Conservation (phyloP, 441 rosid species). For the Erodium chrysanthum region DNA sequence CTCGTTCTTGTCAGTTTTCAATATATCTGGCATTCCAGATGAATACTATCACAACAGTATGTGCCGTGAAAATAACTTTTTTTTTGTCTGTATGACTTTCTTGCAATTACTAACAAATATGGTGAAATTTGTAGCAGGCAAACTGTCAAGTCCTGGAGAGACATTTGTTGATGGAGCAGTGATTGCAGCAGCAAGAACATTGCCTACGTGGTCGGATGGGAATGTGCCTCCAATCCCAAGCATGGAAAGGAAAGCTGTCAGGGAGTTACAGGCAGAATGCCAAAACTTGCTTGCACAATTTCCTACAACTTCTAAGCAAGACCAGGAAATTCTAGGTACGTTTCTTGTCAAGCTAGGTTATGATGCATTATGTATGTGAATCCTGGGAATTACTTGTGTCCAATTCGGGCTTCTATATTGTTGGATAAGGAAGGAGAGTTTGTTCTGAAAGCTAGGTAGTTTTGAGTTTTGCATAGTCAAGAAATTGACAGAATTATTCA, state of each 20-base stretch:
- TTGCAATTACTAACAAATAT: background rate
- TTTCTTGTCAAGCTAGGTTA: background rate
- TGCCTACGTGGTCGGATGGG: slow-evolving; percentile 80
- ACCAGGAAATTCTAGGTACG: slow-evolving; percentile 58
- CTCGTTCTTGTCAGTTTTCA: slow-evolving; percentile 69
- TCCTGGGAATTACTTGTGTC: too few species aligned
- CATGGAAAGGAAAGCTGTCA: slow-evolving; percentile 60
- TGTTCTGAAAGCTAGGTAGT: background rate
- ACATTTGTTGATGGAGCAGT: slow-evolving; percentile 74
- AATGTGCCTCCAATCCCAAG: slow-evolving; percentile 71
- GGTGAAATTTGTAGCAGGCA: slow-evolving; percentile 27
- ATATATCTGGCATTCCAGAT: slow-evolving; percentile 72
- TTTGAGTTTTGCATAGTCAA: background rate
- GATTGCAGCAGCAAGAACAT: slow-evolving; percentile 73
- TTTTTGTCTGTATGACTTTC: background rate
- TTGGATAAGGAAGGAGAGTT: background rate
- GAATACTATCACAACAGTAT: slow-evolving; percentile 70
- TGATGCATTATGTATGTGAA: too few species aligned
- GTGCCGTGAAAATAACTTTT: slow-evolving; percentile 11
- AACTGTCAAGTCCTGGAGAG: slow-evolving; percentile 34
- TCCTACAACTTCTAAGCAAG: slow-evolving; percentile 60
- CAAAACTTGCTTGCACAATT: slow-evolving; percentile 50
- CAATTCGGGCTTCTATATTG: background rate
- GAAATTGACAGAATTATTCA: background rate
- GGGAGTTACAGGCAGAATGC: slow-evolving; percentile 73